Conservation (phyloP, 306 rosid genomes). For the Vigna reflexopilosa region DNA sequence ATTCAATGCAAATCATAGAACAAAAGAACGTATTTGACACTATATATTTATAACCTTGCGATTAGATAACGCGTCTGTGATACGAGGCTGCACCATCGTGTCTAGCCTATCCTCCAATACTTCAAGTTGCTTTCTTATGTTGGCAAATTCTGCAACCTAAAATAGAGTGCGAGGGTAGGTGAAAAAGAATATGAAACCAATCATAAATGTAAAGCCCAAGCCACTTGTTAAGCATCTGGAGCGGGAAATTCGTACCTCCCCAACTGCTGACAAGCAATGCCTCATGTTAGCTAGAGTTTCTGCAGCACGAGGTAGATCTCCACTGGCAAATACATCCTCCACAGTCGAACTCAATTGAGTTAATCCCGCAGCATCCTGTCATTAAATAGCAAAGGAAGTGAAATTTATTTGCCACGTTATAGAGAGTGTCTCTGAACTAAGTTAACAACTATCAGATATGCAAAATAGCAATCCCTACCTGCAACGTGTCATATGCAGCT, state of each 20-base stretch:
- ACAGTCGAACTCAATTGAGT: conserved; percentile 94
- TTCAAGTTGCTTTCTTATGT: conserved; percentile 95
- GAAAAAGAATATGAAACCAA: conserved; percentile 10
- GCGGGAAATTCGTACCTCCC: conserved; percentile 68
- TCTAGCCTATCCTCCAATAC: conserved; percentile 98
- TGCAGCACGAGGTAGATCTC: conserved; percentile 97
- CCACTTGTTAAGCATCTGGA: conserved; percentile 12
- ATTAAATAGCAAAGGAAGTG: conserved; percentile 20
- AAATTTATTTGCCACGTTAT: conserved; percentile 14
- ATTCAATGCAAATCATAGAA: conserved; percentile 5
- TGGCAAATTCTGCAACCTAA: conserved; percentile 99
- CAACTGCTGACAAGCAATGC: conserved; percentile 98
- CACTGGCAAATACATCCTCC: conserved; percentile 98
- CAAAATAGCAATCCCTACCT: conserved; percentile 60
- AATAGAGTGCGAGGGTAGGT: not conserved
- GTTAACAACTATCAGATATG: not conserved
- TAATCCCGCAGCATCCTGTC: conserved; percentile 98
- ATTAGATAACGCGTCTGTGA: conserved; percentile 85
- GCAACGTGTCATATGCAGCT: conserved; percentile 91
- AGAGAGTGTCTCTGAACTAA: conserved; percentile 11
- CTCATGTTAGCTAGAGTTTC: conserved; percentile 98
- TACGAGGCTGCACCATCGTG: conserved; percentile 94
- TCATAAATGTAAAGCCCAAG: conserved; percentile 12
- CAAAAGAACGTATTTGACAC: conserved; percentile 1
- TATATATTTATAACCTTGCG: conserved; percentile 66